Conservation (phyloP, 139 green algal genomes). For the Micractinium sp. region DNA sequence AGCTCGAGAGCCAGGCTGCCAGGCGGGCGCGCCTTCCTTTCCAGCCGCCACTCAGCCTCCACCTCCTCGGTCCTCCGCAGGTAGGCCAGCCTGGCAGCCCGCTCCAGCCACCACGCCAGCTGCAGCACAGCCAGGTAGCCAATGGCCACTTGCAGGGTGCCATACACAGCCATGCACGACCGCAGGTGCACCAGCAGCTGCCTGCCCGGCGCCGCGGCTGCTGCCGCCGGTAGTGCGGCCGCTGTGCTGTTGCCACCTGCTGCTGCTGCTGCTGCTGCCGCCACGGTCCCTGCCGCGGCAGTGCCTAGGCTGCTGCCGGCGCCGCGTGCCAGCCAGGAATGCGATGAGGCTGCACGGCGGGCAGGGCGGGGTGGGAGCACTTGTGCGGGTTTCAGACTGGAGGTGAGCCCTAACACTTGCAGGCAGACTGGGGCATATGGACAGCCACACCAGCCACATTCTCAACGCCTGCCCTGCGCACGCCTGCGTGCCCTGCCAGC, state of each 20-base stretch:
- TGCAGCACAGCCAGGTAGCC: conserved; percentile 19
- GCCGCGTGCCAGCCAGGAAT: neutral
- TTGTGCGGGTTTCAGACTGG: too few relatives aligned
- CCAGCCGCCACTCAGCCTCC: conserved; percentile 30
- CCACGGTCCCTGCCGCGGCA: neutral
- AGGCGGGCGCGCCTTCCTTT: neutral
- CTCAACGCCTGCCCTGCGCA: too few relatives aligned
- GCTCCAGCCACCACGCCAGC: conserved; percentile 30
- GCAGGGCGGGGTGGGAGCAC: too few relatives aligned
- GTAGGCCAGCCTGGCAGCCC: neutral
- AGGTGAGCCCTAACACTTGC: too few relatives aligned
- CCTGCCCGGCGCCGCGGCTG: neutral
- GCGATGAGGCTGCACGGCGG: neutral
- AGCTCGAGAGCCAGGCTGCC: conserved; percentile 14
- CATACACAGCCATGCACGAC: conserved; percentile 12
- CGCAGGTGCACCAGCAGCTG: neutral
- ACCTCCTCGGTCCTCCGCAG: conserved; percentile 6
- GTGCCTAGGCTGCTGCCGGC: neutral
- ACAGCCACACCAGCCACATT: too few relatives aligned
- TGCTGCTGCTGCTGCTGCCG: neutral
- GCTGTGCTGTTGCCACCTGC: neutral
- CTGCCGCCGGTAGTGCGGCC: neutral
- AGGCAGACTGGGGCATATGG: too few relatives aligned
- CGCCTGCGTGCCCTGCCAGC: too few relatives aligned
- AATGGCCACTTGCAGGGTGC: conserved; percentile 3